Evolutionary conservation across 768 basidiomycete genomes (phyloP).

Genomic region (Xerocomellus chrysenteron): DNA sequence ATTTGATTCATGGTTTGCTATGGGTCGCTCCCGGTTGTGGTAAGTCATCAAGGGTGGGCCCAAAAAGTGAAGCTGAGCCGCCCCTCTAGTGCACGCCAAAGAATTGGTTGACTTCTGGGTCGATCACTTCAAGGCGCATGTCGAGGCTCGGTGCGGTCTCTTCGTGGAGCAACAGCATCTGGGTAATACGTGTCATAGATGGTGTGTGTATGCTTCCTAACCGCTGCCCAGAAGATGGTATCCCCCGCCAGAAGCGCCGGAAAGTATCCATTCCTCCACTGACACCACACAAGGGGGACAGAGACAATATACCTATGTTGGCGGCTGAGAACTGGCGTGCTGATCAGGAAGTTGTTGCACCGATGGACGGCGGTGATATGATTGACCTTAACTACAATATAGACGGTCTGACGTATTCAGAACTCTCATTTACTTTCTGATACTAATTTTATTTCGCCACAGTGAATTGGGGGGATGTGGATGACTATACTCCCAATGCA

Average conservation of each 20-base stretch:
- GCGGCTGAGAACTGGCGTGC: constrained; percentile 13
- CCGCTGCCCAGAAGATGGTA: constrained; percentile 32
- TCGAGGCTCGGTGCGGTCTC: constrained; percentile 54
- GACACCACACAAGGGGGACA: neutral
- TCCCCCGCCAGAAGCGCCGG: constrained; percentile 47
- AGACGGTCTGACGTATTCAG: constrained; percentile 18
- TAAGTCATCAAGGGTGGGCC: constrained; percentile 35
- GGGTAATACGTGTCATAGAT: constrained; percentile 12
- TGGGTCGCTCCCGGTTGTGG: constrained; percentile 66
- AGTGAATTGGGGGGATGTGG: constrained; percentile 24
- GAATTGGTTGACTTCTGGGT: constrained; percentile 75
- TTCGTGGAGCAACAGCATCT: neutral
- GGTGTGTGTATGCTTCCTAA: constrained; percentile 2
- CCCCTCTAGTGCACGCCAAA: constrained; percentile 56
- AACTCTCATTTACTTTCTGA: neutral
- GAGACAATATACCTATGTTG: neutral
- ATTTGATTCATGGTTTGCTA: constrained; percentile 59
- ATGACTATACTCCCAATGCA: constrained; percentile 16
- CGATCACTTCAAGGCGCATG: constrained; percentile 66
- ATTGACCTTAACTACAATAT: constrained; percentile 25
- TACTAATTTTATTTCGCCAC: constrained; percentile 7
- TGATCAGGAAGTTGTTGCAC: constrained; percentile 7
- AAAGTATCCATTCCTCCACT: constrained; percentile 30
- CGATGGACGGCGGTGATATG: constrained; percentile 10
- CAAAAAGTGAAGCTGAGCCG: constrained; percentile 1